Conservation (phyloP, 345 rosid species). For the Citrus mangshanensis region DNA sequence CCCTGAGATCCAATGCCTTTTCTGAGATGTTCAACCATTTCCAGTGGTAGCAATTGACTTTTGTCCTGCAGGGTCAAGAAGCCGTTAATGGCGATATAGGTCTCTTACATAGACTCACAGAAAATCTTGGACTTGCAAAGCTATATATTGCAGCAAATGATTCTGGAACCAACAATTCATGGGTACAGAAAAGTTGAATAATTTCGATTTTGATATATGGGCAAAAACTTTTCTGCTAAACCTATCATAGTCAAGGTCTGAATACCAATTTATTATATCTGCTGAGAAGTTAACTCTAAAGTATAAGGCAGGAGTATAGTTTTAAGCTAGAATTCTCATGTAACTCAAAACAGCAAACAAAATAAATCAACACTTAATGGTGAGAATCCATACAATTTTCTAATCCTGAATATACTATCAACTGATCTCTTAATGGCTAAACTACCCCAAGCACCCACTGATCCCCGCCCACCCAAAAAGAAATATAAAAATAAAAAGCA, state of each 20-base stretch:
- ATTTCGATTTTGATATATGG: neutral
- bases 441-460: neutral
- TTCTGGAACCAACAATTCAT: neutral
- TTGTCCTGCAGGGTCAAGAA: constrained; percentile 47
- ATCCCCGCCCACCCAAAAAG: neutral
- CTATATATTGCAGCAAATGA: neutral
- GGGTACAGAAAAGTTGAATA: neutral
- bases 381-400: neutral
- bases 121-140: constrained; percentile 2
- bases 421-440: neutral
- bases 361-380: neutral
- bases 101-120: neutral
- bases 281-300: neutral
- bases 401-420: neutral
- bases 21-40: constrained; percentile 86
- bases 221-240: neutral
- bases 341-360: neutral
- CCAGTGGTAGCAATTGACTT: constrained; percentile 54
- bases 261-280: neutral
- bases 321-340: neutral
- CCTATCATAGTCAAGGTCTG: neutral
- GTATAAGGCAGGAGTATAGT: neutral
- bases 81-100: constrained; percentile 1
- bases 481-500: neutral
- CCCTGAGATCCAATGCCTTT: constrained; percentile 68